Conservation (phyloP, 2,329 filamentous ascomycete genomes). For the Laburnicola sp. region DNA sequence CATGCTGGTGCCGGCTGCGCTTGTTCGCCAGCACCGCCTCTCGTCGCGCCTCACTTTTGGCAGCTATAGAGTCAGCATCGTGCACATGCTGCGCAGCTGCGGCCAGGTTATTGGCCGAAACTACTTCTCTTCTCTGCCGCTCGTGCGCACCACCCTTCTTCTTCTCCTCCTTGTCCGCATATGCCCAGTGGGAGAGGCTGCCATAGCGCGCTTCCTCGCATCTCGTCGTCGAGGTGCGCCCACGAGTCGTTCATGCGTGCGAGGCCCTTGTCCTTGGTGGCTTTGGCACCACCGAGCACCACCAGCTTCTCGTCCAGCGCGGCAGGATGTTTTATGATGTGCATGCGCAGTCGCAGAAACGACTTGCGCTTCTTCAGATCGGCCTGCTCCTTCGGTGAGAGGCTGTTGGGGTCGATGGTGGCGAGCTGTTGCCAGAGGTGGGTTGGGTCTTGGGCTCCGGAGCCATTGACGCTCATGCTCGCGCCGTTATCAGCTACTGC, state of each 20-base stretch:
- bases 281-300: slow-evolving; percentile 88
- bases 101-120: slow-evolving; percentile 68
- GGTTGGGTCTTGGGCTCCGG: slow-evolving; percentile 21
- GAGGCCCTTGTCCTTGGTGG: slow-evolving; percentile 83
- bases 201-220: slow-evolving; percentile 94
- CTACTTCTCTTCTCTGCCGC: slow-evolving; percentile 75
- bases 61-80: slow-evolving; percentile 78
- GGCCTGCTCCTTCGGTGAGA: slow-evolving; percentile 44
- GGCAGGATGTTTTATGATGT: slow-evolving; percentile 81
- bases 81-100: slow-evolving; percentile 74
- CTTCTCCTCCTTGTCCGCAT: slow-evolving; percentile 72
- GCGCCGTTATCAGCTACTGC: slow-evolving; percentile 45
- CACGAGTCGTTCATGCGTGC: slow-evolving; percentile 83
- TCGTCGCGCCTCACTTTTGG: slow-evolving; percentile 80
- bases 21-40: slow-evolving; percentile 79
- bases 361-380: slow-evolving; percentile 71
- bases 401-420: slow-evolving; percentile 30
- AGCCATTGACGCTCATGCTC: slow-evolving; percentile 45
- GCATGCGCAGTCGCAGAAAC: slow-evolving; percentile 75
- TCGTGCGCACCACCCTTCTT: slow-evolving; percentile 66
- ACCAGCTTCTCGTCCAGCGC: slow-evolving; percentile 98
- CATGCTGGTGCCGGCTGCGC: slow-evolving; percentile 66
- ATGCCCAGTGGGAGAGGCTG: slow-evolving; percentile 92
- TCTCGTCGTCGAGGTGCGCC: slow-evolving; percentile 82
- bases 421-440: slow-evolving; percentile 31